Conservation (phyloP, 768 basidiomycete genomes). For the Collybiopsis confluens region DNA sequence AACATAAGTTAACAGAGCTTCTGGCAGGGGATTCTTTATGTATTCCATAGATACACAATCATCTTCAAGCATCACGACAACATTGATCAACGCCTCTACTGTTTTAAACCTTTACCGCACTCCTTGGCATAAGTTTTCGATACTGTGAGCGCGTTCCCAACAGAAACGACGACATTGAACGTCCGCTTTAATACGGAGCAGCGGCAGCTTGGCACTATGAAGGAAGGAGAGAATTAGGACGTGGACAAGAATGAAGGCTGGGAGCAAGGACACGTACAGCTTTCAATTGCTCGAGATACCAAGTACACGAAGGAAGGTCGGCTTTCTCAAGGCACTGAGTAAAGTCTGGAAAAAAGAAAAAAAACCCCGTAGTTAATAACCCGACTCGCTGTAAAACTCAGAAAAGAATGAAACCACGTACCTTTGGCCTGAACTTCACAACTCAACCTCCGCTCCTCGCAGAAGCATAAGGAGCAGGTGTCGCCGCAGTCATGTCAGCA, state of each 20-base stretch:
- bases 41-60: no score
- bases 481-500: constrained; percentile 40
- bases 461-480: constrained; percentile 40
- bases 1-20: no score
- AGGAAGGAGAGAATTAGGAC: constrained; percentile 10
- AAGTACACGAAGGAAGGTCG: constrained; percentile 73
- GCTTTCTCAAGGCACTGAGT: constrained; percentile 82
- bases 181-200: constrained; percentile 46
- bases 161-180: no score
- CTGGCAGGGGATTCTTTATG: no score
- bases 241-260: neutral
- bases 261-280: constrained; percentile 50
- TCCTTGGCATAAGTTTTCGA: no score
- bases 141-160: no score
- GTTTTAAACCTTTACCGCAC: no score
- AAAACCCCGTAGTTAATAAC: no score
- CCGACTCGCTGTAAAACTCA: neutral
- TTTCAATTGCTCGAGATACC: constrained; percentile 87
- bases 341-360: constrained; percentile 51
- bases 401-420: constrained; percentile 22
- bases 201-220: constrained; percentile 74
- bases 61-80: no score
- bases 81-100: no score
- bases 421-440: constrained; percentile 85
- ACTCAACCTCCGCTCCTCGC: constrained; percentile 28